These are phyloP conservation scores for Reticulascus tulasneorum DNA, from an alignment of 2,329 filamentous ascomycete species.

Conservation along the genomic window DNA sequence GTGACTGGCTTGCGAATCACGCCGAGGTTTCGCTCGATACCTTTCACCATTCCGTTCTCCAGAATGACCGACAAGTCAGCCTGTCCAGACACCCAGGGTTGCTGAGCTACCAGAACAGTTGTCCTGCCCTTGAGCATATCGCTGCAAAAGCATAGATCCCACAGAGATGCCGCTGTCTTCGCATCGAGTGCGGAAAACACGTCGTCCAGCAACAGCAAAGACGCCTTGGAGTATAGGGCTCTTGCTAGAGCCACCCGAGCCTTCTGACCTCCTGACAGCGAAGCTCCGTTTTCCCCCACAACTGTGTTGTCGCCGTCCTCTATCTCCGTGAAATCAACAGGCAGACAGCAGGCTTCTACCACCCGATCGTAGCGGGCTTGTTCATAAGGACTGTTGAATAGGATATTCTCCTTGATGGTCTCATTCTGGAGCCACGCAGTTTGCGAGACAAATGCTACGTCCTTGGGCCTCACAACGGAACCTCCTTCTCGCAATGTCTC, in stretches of 20 bases:
- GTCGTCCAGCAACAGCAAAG: slow-evolving; percentile 54
- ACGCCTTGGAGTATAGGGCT: slow-evolving; percentile 53
- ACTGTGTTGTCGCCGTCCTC: slow-evolving; percentile 46
- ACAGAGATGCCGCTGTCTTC: slow-evolving; percentile 52
- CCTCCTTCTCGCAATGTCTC: slow-evolving; percentile 49
- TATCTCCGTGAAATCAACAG: slow-evolving; percentile 47
- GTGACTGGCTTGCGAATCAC: slow-evolving; percentile 41
- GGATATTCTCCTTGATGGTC: slow-evolving; percentile 50
- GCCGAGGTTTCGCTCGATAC: slow-evolving; percentile 40
- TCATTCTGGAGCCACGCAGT: slow-evolving; percentile 56
- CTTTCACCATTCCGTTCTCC: slow-evolving; percentile 38
- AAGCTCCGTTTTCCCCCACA: slow-evolving; percentile 52
- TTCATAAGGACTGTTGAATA: slow-evolving; percentile 50
- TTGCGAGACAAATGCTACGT: slow-evolving; percentile 55
- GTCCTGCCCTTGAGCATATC: slow-evolving; percentile 51
- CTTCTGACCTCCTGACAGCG: slow-evolving; percentile 54
- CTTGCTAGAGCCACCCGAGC: slow-evolving; percentile 53
- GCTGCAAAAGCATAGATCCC: slow-evolving; percentile 54
- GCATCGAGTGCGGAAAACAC: slow-evolving; percentile 57
- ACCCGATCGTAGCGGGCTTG: slow-evolving; percentile 50
- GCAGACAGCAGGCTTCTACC: slow-evolving; percentile 51
- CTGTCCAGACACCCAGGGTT: slow-evolving; percentile 49
- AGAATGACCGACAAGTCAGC: slow-evolving; percentile 42
- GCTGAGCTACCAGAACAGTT: slow-evolving; percentile 53
- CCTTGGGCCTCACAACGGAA: slow-evolving; percentile 42